Conservation (phyloP, 805 yeast species). For the Dipodascopsis tothii region DNA sequence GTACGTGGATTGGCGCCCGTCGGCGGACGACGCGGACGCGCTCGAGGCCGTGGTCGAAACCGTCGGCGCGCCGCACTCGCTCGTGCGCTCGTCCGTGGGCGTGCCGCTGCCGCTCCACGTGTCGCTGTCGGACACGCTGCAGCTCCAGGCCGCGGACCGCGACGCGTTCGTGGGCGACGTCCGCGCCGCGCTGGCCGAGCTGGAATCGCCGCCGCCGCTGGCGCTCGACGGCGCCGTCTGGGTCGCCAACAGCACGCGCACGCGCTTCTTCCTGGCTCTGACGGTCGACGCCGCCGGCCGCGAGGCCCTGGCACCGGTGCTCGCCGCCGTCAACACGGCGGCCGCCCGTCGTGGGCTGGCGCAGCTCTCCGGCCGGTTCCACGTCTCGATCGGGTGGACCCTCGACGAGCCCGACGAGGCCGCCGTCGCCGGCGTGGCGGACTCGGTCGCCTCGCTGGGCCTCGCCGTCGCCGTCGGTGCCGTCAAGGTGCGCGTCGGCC, state of each 20-base stretch:
- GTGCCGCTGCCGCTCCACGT: slow-evolving; percentile 15
- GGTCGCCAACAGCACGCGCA: slow-evolving; percentile 9
- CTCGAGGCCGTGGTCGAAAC: background rate
- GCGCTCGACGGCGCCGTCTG: slow-evolving; percentile 5
- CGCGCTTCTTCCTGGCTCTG: slow-evolving; percentile 9
- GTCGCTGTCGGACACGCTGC: slow-evolving; percentile 17
- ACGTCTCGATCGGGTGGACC: slow-evolving; percentile 19
- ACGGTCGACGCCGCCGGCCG: background rate
- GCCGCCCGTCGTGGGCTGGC: background rate
- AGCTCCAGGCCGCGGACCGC: slow-evolving; percentile 7
- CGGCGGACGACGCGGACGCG: background rate
- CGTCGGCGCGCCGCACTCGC: slow-evolving; percentile 3
- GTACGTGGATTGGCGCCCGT: slow-evolving; percentile 9
- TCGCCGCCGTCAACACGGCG: background rate
- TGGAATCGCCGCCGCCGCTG: background rate
- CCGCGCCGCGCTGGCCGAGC: slow-evolving; percentile 3
- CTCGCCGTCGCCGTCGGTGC: slow-evolving; percentile 6
- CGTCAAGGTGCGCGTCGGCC: slow-evolving; percentile 14
- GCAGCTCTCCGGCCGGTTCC: slow-evolving; percentile 3
- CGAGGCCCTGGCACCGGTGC: background rate
- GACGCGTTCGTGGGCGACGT: slow-evolving; percentile 3
- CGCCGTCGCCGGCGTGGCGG: too few relatives aligned
- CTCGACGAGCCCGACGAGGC: background rate
- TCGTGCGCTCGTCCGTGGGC: slow-evolving; percentile 14
- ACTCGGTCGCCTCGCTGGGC: too few relatives aligned